These are phyloP conservation scores for Ogataea saltuana DNA, from an alignment of 805 yeast genomes.

Conservation along the genomic window DNA sequence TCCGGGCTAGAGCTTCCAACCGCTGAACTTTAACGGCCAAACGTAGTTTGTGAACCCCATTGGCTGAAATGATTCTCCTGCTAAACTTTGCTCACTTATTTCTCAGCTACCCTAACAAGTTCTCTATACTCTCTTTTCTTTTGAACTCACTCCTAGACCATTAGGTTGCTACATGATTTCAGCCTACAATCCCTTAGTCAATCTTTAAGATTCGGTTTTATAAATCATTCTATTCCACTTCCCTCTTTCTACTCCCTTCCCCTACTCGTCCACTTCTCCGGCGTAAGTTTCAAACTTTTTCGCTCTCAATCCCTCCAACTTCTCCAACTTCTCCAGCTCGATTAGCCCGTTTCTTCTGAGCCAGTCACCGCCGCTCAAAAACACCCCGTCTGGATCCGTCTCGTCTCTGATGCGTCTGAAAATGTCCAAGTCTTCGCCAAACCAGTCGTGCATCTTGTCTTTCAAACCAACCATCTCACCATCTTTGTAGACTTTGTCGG, in stretches of 20 bases:
- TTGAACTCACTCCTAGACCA: too few species aligned
- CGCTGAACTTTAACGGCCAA: too few species aligned
- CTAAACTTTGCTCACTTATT: too few species aligned
- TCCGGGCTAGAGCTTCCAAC: too few species aligned
- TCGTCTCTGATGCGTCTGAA: conserved; percentile 65
- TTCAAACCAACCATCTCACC: conserved; percentile 83
- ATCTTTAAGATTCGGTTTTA: too few species aligned
- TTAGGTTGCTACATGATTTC: too few species aligned
- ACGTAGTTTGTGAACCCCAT: too few species aligned
- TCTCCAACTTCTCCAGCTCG: conserved; percentile 29
- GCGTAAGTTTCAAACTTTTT: not conserved
- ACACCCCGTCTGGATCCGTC: conserved; percentile 81
- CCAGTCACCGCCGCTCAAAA: conserved; percentile 80
- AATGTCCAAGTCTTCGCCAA: conserved; percentile 62
- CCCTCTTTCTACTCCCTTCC: not conserved
- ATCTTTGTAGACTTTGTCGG: conserved; percentile 48
- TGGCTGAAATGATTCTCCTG: too few species aligned
- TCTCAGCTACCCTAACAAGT: too few species aligned
- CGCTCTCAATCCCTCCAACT: conserved; percentile 16
- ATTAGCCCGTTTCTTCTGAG: conserved; percentile 74
- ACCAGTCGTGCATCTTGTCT: conserved; percentile 71
- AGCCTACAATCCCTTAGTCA: too few species aligned
- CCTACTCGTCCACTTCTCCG: conserved; percentile 12
- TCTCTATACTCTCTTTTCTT: too few species aligned
- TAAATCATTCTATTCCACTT: too few species aligned